Conservation (phyloP, 495 filamentous ascomycete species). For the Cairneyella variabilis region DNA sequence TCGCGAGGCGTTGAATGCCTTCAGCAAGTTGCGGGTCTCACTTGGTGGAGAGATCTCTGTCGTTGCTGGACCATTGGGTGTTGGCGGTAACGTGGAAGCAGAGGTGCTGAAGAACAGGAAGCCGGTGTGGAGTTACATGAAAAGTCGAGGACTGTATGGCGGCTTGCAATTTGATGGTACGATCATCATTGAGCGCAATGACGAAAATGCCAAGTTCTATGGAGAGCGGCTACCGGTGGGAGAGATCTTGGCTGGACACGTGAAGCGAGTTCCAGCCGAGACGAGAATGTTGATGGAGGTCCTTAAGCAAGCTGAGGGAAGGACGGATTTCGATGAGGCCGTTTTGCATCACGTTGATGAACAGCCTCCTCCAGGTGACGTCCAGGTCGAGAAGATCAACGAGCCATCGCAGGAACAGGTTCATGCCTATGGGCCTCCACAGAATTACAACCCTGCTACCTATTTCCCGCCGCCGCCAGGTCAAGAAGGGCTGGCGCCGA, state of each 20-base stretch:
- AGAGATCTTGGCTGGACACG: slow-evolving; percentile 68
- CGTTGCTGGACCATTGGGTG: slow-evolving; percentile 68
- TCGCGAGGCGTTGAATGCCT: slow-evolving; percentile 64
- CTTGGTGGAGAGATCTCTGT: slow-evolving; percentile 72
- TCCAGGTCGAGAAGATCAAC: slow-evolving; percentile 42
- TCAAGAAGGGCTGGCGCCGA: neutral
- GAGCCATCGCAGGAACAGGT: slow-evolving; percentile 15
- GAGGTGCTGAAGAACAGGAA: slow-evolving; percentile 36
- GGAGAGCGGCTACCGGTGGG: slow-evolving; percentile 55
- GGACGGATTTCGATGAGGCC: slow-evolving; percentile 30
- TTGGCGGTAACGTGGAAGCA: slow-evolving; percentile 64
- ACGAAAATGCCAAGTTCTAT: slow-evolving; percentile 78
- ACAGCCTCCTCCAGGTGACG: slow-evolving; percentile 68
- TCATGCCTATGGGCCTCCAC: slow-evolving; percentile 8
- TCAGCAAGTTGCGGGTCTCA: slow-evolving; percentile 68
- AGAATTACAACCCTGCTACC: neutral
- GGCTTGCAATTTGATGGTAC: slow-evolving; percentile 77
- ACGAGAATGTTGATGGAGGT: slow-evolving; percentile 22
- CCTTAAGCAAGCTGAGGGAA: slow-evolving; percentile 18
- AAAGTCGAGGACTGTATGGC: slow-evolving; percentile 74
- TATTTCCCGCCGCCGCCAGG: neutral
- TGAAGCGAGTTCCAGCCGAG: slow-evolving; percentile 22
- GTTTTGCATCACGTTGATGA: slow-evolving; percentile 40
- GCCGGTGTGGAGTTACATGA: slow-evolving; percentile 79
- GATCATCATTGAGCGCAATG: slow-evolving; percentile 71